Evolutionary conservation across 2,329 filamentous ascomycete genomes (phyloP).

Genomic region (Pseudogymnoascus sp.): DNA sequence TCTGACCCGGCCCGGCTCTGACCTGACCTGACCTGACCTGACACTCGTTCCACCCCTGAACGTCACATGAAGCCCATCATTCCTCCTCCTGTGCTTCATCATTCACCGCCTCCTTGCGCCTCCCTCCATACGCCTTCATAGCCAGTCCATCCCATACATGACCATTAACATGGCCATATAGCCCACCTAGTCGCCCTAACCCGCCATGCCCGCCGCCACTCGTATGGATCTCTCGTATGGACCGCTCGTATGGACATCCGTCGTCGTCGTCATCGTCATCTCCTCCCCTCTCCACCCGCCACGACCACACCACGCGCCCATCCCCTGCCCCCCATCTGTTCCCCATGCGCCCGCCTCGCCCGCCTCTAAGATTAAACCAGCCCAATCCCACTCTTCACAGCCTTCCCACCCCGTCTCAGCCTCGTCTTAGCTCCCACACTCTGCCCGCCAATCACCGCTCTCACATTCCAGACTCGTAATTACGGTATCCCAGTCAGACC

Average conservation of each 20-base stretch:
- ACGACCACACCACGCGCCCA: not conserved
- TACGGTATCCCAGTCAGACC: not conserved
- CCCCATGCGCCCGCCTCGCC: not conserved
- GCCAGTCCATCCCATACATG: not conserved
- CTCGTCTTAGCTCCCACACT: not conserved
- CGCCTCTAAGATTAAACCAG: not conserved
- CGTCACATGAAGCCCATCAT: not conserved
- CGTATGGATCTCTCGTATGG: too few relatives aligned
- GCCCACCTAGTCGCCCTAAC: not conserved
- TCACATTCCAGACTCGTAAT: not conserved
- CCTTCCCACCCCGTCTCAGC: not conserved
- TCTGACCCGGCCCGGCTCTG: not conserved
- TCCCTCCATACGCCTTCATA: not conserved
- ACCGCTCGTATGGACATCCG: not conserved
- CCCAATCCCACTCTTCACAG: not conserved
- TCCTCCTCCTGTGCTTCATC: not conserved
- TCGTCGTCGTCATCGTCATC: not conserved
- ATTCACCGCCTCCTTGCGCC: not conserved
- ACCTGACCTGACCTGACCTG: not conserved
- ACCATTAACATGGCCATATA: too few relatives aligned
- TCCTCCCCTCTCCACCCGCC: not conserved
- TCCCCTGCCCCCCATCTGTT: not conserved
- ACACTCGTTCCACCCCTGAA: not conserved
- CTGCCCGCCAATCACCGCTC: not conserved
- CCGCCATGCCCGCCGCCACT: not conserved